Base-by-base conservation (phyloP, 257 asterid species). In the Nicotiana sylvestris region DNA sequence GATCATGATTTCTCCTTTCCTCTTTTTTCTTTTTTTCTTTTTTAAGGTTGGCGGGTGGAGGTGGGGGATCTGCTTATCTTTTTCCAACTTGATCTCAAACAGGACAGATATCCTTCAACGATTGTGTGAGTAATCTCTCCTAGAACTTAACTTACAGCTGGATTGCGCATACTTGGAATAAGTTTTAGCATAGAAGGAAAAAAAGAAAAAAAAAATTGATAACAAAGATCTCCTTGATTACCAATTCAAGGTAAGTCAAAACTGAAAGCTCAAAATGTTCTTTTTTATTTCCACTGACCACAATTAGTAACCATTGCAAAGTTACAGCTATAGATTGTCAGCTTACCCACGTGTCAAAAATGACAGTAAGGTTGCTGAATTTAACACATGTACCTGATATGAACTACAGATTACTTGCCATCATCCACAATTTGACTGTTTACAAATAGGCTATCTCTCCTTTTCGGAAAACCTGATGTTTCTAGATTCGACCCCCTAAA, bases 401-500 rank as follows among this genome's bases (percentile, higher is more conserved):
- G 78, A 6, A 67, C 80, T 29, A 32, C 64, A 77, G n/a, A 33
- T 88, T 87, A 95, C 68, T 83, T 91, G 74, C 88, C 87, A 81
- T 91, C 95, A 82, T 91, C 93, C 68, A 83, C 91, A 76, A 68
- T 93, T 81, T 88, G 94, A 84, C 90, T 90, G 89, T 88, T 91
- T 66, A 86, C 92, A 72, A 83, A 93, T 46, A 88, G 43, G 77
- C 72, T 74, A 10, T 95, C 99, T 86, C 98, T 90, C 84, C 97
- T 89, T 87, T 90, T 93, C 0, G 93, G 87, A 60, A 86, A 89
- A 17, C 90, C 94, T 4, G 91, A 68, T 43, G 83, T 72, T 57
- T 95, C 98, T 7, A 86, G 89, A 68, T 88, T 89, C 5, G 97
- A 43, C 53, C 95, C 99, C 74, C 99, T 85, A 81, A 76, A 93